Percentiles rank a stretch among this genome's conserved stretches.
These are phyloP conservation scores for Hyphopichia homilentoma DNA, from an alignment of 805 yeast species.

Conservation along the genomic window DNA sequence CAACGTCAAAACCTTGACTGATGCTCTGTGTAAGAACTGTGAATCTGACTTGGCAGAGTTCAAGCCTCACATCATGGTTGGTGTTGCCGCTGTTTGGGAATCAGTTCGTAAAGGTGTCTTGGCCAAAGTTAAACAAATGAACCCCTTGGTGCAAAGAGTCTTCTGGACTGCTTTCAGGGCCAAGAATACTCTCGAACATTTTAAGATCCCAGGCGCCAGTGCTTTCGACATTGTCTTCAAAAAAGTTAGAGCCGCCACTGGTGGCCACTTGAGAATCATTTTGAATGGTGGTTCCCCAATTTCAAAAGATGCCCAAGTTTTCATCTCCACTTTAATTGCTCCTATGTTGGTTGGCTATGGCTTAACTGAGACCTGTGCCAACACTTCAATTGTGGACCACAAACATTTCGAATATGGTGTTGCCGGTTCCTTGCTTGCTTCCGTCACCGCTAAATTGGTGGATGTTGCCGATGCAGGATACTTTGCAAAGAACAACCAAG, in stretches of 20 bases:
- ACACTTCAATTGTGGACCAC: slow-evolving; percentile 67
- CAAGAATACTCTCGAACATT: slow-evolving; percentile 59
- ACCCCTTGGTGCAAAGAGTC: slow-evolving; percentile 65
- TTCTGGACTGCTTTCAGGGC: slow-evolving; percentile 88
- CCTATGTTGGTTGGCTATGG: slow-evolving; percentile 96
- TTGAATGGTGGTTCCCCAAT: slow-evolving; percentile 94
- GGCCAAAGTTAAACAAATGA: slow-evolving; percentile 64
- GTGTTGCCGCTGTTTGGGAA: slow-evolving; percentile 99
- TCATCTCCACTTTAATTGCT: slow-evolving; percentile 69
- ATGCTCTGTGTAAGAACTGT: slow-evolving; percentile 77
- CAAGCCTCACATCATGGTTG: slow-evolving; percentile 92
- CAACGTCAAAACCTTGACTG: slow-evolving; percentile 85
- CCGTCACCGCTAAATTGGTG: slow-evolving; percentile 81
- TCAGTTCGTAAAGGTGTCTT: slow-evolving; percentile 88
- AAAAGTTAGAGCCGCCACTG: slow-evolving; percentile 89
- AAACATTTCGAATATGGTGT: slow-evolving; percentile 65
- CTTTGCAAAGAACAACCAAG: slow-evolving; percentile 84
- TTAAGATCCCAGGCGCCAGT: slow-evolving; percentile 70
- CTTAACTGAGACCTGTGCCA: slow-evolving; percentile 93
- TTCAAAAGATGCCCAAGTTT: slow-evolving; percentile 74
- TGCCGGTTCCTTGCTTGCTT: slow-evolving; percentile 79
- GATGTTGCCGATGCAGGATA: slow-evolving; percentile 93
- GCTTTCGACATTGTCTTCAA: slow-evolving; percentile 79
- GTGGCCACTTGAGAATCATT: slow-evolving; percentile 72
- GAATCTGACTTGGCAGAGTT: slow-evolving; percentile 83